Conservation (phyloP, 768 basidiomycete genomes). For the Leccinum barrowsii region DNA sequence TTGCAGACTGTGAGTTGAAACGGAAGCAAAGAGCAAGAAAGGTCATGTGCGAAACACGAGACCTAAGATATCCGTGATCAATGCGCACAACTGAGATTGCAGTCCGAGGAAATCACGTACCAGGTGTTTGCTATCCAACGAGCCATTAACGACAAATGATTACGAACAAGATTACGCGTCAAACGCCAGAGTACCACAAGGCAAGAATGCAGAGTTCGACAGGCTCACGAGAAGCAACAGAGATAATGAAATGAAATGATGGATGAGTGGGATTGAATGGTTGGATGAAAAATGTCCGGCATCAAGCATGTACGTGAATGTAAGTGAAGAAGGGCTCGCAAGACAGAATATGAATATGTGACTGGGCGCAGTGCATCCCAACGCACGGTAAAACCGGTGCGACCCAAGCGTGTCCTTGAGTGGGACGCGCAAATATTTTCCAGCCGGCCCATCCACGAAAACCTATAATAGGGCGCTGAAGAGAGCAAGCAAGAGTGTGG, state of each 20-base stretch:
- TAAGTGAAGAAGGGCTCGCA: background rate
- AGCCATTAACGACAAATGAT: conserved; percentile 3
- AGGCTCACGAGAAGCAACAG: background rate
- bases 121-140: background rate
- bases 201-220: background rate
- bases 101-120: conserved; percentile 5
- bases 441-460: background rate
- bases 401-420: background rate
- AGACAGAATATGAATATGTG: background rate
- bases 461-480: background rate
- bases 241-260: background rate
- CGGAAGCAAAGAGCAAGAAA: background rate
- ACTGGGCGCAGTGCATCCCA: background rate
- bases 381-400: background rate
- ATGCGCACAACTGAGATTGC: background rate
- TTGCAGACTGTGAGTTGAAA: background rate
- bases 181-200: background rate
- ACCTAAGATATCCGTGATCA: conserved; percentile 7
- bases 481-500: background rate
- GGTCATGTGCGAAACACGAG: background rate
- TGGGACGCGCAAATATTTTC: background rate
- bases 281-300: background rate
- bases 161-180: background rate
- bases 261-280: background rate
- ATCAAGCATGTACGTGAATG: conserved; percentile 8